Evolutionary conservation across 257 asterid species (phyloP).

Genomic region (Nicotiana otophora): DNA sequence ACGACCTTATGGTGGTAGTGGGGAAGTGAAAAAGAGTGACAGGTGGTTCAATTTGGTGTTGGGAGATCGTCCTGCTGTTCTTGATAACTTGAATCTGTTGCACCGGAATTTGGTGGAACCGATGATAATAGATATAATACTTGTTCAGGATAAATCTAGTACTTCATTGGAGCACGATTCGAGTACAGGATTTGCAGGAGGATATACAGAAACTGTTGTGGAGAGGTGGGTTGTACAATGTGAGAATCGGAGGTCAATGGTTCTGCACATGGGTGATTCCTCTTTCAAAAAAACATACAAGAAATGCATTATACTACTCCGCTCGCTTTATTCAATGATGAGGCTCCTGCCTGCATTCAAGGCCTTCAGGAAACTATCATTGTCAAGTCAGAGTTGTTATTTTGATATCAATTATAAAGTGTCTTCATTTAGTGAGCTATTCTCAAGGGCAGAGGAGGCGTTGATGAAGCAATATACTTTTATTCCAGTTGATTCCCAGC

Average conservation of each 20-base stretch:
- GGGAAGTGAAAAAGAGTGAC: conserved; percentile 70
- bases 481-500: conserved; percentile 73
- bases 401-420: conserved; percentile 80
- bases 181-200: conserved; percentile 30
- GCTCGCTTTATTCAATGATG: conserved; percentile 69
- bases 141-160: conserved; percentile 51
- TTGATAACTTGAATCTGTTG: conserved; percentile 85
- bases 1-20: conserved; percentile 43
- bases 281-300: conserved; percentile 72
- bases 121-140: conserved; percentile 74
- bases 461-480: conserved; percentile 67
- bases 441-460: conserved; percentile 65
- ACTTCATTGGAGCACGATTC: conserved; percentile 28
- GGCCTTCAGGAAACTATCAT: conserved; percentile 65
- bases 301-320: conserved; percentile 67
- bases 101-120: conserved; percentile 79
- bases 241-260: conserved; percentile 45
- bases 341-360: conserved; percentile 93
- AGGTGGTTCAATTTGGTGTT: conserved; percentile 81
- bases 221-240: conserved; percentile 95
- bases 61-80: conserved; percentile 81
- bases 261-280: conserved; percentile 58
- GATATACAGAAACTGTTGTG: conserved; percentile 51
- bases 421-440: conserved; percentile 63
- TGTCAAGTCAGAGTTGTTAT: conserved; percentile 51